Conservation (phyloP, 106 monocot genomes). For the Ottelia alismoides region DNA sequence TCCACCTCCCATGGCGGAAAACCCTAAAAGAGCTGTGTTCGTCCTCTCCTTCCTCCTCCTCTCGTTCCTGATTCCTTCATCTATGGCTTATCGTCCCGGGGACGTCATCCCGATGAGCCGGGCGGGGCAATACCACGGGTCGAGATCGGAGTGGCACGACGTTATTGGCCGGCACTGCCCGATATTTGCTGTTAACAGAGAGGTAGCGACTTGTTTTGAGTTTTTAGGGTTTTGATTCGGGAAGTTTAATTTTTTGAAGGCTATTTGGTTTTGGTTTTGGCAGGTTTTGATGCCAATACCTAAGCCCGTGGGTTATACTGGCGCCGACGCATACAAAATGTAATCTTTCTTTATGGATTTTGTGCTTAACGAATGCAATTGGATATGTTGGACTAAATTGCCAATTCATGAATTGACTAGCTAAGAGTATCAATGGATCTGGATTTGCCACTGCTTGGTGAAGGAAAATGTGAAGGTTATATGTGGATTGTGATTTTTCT, state of each 20-base stretch:
- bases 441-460: too few species aligned
- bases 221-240: background rate
- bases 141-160: slow-evolving; percentile 56
- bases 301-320: slow-evolving; percentile 79
- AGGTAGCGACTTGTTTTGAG: slow-evolving; percentile 24
- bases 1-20: too few species aligned
- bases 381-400: too few species aligned
- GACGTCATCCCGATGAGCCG: slow-evolving; percentile 83
- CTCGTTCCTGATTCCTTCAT: slow-evolving; percentile 9
- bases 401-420: too few species aligned
- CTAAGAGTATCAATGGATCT: too few species aligned
- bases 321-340: slow-evolving; percentile 96
- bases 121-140: slow-evolving; percentile 89
- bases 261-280: background rate
- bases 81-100: slow-evolving; percentile 79
- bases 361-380: background rate
- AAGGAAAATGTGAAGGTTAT: too few species aligned
- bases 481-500: too few species aligned
- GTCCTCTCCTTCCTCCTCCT: slow-evolving; percentile 23
- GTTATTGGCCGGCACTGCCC: slow-evolving; percentile 92
- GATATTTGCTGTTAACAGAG: slow-evolving; percentile 79
- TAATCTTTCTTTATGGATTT: slow-evolving; percentile 15
- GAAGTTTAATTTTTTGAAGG: background rate
- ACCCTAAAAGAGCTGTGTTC: too few species aligned
- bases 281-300: slow-evolving; percentile 81